These are phyloP conservation scores for Citrus glauca DNA, from an alignment of 345 rosid genomes.

Conservation along the genomic window DNA sequence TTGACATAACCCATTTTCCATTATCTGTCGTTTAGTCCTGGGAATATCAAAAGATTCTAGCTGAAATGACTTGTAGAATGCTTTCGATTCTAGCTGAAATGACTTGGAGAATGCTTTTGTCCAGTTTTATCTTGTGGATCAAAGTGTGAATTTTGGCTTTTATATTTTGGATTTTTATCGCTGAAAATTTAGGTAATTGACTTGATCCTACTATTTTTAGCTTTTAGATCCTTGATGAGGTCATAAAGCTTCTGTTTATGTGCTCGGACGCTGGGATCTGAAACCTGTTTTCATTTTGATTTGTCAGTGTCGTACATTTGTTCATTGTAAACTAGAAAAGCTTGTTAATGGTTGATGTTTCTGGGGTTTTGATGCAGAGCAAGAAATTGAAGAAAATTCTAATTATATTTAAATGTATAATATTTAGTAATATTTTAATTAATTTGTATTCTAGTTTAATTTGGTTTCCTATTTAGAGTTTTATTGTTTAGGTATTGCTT, in stretches of 20 bases:
- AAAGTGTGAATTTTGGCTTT: conserved; percentile 1
- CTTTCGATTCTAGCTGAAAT: not conserved
- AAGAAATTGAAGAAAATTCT: too few relatives aligned
- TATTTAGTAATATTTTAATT: too few relatives aligned
- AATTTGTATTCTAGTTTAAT: too few relatives aligned
- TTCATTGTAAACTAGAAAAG: not conserved
- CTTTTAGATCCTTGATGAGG: not conserved
- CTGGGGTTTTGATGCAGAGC: not conserved
- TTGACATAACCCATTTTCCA: not conserved
- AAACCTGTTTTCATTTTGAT: not conserved
- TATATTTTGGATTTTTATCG: not conserved
- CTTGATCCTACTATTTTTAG: not conserved
- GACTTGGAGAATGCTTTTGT: not conserved
- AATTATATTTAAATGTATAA: too few relatives aligned
- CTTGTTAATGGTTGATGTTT: not conserved
- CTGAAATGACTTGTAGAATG: not conserved
- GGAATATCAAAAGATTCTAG: not conserved
- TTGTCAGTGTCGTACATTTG: not conserved
- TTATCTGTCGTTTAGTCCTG: not conserved
- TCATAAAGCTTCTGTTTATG: not conserved
- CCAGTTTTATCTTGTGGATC: not conserved
- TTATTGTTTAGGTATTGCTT: too few relatives aligned
- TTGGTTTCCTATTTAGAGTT: too few relatives aligned
- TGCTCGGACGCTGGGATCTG: not conserved
- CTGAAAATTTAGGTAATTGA: not conserved